Conservation (phyloP, 148 eudicot species). For the Rhododendron vialii region DNA sequence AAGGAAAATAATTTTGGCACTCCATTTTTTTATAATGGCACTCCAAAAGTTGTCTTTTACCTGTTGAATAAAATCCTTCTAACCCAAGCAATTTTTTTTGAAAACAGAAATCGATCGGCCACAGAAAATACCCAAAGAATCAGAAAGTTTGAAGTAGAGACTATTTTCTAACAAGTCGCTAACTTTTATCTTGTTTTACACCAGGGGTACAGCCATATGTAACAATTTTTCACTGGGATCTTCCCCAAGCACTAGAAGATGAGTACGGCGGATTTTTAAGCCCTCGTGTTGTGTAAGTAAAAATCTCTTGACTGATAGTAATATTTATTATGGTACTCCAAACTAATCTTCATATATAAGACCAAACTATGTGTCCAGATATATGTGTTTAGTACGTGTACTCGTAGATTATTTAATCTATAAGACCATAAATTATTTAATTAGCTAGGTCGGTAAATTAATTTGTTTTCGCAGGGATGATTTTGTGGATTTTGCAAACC, state of each 20-base stretch:
- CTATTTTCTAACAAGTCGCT: too few species aligned
- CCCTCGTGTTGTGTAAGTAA: slow-evolving; percentile 9
- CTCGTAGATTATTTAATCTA: neutral
- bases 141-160: too few species aligned
- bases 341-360: neutral
- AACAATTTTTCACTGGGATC: slow-evolving; percentile 16
- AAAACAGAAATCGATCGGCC: too few species aligned
- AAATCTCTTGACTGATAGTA: neutral
- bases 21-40: too few species aligned
- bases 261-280: slow-evolving; percentile 14
- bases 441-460: neutral
- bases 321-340: neutral
- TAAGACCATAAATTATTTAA: neutral
- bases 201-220: neutral
- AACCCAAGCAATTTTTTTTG: too few species aligned
- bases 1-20: too few species aligned
- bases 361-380: too few species aligned
- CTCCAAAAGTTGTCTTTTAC: too few species aligned
- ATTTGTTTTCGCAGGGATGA: slow-evolving; percentile 13
- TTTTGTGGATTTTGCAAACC: slow-evolving; percentile 20
- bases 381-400: too few species aligned
- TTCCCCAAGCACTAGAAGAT: slow-evolving; percentile 18
- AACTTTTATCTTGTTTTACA: too few species aligned
- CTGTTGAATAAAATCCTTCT: too few species aligned
- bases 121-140: too few species aligned